These are phyloP conservation scores for Flaveria bidentis DNA, from an alignment of 129 eudicot genomes.

Conservation along the genomic window DNA sequence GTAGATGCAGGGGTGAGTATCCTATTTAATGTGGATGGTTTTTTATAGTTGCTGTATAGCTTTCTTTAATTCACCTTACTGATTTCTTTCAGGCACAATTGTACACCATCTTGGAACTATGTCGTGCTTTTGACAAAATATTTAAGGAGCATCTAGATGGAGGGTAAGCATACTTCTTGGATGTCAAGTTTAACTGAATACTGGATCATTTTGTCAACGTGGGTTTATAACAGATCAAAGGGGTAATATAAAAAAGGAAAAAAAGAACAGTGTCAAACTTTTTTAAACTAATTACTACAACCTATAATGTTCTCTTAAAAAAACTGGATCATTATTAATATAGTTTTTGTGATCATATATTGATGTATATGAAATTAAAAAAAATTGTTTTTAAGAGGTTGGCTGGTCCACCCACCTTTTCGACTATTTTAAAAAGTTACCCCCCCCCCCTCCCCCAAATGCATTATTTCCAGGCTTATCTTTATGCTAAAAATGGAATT, in stretches of 20 bases:
- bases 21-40: background rate
- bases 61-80: conserved; percentile 3
- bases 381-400: background rate
- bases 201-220: background rate
- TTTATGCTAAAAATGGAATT: background rate
- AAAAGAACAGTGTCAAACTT: background rate
- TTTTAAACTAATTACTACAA: background rate
- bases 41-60: background rate
- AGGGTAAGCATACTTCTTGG: conserved; percentile 47
- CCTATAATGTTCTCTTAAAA: background rate
- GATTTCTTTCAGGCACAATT: conserved; percentile 56
- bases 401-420: background rate
- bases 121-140: conserved; percentile 72
- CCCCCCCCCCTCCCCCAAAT: no score
- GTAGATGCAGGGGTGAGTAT: conserved; percentile 59
- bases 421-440: background rate
- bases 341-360: background rate
- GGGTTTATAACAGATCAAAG: background rate
- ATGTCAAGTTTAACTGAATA: background rate
- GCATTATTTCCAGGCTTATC: background rate
- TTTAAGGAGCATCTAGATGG: conserved; percentile 71
- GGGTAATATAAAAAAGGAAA: background rate
- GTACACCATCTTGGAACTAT: conserved; percentile 62
- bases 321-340: background rate
- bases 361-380: background rate